Base-by-base conservation (phyloP, 1,284 basidiomycete genomes). In the Sanghuangporus baumii region DNA sequence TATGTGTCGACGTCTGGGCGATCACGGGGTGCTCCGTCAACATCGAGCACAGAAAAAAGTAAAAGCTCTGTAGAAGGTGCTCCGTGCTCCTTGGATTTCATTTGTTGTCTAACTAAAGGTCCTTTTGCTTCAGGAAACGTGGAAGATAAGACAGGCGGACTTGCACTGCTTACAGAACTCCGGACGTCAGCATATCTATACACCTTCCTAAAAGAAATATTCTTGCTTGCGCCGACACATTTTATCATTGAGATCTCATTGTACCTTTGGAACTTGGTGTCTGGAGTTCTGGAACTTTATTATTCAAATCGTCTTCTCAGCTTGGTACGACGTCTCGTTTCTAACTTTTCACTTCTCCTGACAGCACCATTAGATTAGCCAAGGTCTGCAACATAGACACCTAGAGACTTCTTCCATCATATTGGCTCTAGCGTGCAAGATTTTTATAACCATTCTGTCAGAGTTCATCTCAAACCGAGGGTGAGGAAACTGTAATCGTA, bases 121-220 rank as follows among this genome's bases (percentile, higher is more conserved):
- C 1, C 2, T 54, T 18, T 26, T 16, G 16, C 31, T 40, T 8
- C 9, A 40, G 31, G 14, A 37, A n/a, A 55, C 1, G 37, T 3
- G 31, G 37, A n/a, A 16, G 18, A n/a, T 14, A 18, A 14, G 9
- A 51, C 20, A 8, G 26, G 9, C 23, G 26, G 34, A 12, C n/a
- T 12, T 23, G 20, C 12, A 2, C 3, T 36, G 14, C 16, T 31
- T 6, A 26, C n/a, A 5, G 31, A 31, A 16, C 12, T 50, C 16
- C 43, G 16, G 7, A 48, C 34, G 5, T n/a, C n/a, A 5, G 23
- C 18, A 9, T 48, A 59, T 56, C 52, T 55, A 12, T 50, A 9
- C 9, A 51, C 8, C 9, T 62, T 57, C 31, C 11, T 57, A 23
- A 57, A 41, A 23, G 55, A 57, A 23, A 51, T 62, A 48, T 55